These are phyloP conservation scores for Neurospora sp. DNA, from an alignment of 495 filamentous ascomycete species.

Conservation along the genomic window DNA sequence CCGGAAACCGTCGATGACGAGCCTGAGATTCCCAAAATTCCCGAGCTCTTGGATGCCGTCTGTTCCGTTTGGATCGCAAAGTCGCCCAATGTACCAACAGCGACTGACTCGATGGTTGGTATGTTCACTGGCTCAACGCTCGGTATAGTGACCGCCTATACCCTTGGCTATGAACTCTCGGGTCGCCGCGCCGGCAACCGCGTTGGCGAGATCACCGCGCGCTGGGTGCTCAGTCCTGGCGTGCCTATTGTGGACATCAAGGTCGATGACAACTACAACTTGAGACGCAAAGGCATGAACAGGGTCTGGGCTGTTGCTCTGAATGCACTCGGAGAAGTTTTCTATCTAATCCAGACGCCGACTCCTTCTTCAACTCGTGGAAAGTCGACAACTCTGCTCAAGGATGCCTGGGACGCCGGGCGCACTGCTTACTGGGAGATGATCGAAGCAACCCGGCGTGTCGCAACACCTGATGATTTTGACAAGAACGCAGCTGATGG, in stretches of 20 bases:
- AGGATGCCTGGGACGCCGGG: constrained; percentile 66
- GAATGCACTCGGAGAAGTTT: constrained; percentile 88
- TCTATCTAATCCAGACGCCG: constrained; percentile 65
- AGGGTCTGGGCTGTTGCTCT: constrained; percentile 79
- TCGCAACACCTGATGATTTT: constrained; percentile 54
- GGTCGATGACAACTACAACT: constrained; percentile 71
- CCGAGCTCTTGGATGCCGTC: constrained; percentile 48
- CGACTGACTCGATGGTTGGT: constrained; percentile 68
- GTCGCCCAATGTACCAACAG: constrained; percentile 53
- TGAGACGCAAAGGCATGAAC: constrained; percentile 52
- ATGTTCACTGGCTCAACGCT: constrained; percentile 77
- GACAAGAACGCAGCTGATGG: constrained; percentile 40
- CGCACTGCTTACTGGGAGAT: constrained; percentile 71
- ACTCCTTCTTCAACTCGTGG: constrained; percentile 24
- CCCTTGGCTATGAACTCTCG: constrained; percentile 57
- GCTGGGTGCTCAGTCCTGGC: constrained; percentile 83
- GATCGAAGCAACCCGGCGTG: constrained; percentile 63
- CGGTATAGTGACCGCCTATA: constrained; percentile 77
- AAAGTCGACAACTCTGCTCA: constrained; percentile 45
- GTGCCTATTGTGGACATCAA: constrained; percentile 81
- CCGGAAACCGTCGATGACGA: constrained; percentile 33
- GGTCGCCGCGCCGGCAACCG: constrained; percentile 51
- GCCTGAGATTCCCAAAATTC: constrained; percentile 64
- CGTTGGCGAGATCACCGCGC: constrained; percentile 63
- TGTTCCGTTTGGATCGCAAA: constrained; percentile 91